These are phyloP conservation scores for Diaporthe vaccinii DNA, from an alignment of 2,329 filamentous ascomycete species.

Conservation along the genomic window DNA sequence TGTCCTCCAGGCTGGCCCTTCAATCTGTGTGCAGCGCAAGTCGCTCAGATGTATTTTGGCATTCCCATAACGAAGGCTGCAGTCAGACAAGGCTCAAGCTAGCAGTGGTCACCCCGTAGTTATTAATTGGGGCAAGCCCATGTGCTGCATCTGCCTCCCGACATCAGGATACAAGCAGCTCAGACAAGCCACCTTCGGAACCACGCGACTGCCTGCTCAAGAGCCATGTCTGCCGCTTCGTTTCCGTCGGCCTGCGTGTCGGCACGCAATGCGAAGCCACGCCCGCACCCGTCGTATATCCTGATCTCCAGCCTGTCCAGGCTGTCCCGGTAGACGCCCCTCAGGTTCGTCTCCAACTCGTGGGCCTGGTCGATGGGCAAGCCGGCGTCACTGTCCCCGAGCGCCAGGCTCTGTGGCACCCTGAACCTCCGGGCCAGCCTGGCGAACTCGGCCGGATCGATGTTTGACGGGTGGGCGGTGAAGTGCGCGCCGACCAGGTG, in stretches of 20 bases:
- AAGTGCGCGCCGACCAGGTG: conserved; percentile 53
- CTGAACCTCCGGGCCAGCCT: conserved; percentile 39
- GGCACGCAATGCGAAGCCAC: conserved; percentile 46
- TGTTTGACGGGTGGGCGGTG: conserved; percentile 51
- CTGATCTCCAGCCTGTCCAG: conserved; percentile 40
- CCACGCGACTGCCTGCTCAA: conserved; percentile 39
- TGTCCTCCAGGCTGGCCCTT: too few species aligned
- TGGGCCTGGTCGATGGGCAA: conserved; percentile 38
- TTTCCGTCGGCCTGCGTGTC: conserved; percentile 40
- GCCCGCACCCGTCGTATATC: conserved; percentile 43
- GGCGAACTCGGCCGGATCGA: conserved; percentile 51
- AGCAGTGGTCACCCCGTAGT: too few species aligned
- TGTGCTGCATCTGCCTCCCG: not conserved
- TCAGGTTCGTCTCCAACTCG: conserved; percentile 41
- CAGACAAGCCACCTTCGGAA: conserved; percentile 33
- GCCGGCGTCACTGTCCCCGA: conserved; percentile 44
- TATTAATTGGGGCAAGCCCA: too few species aligned
- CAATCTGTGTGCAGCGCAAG: not conserved
- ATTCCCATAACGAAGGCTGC: not conserved
- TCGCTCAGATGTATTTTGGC: not conserved
- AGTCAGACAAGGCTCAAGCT: not conserved
- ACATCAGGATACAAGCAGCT: not conserved
- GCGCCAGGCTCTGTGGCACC: conserved; percentile 44
- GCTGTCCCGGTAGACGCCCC: conserved; percentile 36
- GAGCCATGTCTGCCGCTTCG: conserved; percentile 34